Evolutionary conservation across 148 eudicot genomes (phyloP).

Genomic region (Fagopyrum homotropicum): DNA sequence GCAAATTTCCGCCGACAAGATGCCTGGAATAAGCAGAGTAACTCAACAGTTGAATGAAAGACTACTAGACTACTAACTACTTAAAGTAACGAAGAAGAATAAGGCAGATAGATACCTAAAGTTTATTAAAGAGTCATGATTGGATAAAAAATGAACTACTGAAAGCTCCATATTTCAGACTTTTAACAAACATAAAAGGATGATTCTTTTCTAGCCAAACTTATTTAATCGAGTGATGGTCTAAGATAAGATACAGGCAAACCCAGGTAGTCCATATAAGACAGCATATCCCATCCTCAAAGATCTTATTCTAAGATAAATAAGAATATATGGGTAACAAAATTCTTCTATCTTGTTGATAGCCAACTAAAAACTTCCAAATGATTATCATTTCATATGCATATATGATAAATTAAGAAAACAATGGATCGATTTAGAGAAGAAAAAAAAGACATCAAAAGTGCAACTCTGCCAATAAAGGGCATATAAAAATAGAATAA

Average conservation of each 20-base stretch:
- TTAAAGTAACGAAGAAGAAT: background rate
- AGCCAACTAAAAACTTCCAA: background rate
- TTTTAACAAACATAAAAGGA: background rate
- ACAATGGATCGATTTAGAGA: background rate
- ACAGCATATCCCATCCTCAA: background rate
- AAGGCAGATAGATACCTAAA: background rate
- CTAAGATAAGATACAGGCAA: background rate
- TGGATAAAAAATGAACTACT: background rate
- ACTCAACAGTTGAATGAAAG: constrained; percentile 5
- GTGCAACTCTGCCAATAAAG: background rate
- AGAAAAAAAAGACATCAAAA: background rate
- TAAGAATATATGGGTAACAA: background rate
- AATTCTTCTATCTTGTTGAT: background rate
- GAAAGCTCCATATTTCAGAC: background rate
- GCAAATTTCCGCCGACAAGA: constrained; percentile 61
- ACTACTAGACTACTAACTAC: background rate
- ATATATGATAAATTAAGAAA: background rate
- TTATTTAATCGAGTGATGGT: background rate
- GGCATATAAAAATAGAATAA: background rate
- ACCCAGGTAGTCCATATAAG: background rate
- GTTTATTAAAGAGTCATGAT: background rate
- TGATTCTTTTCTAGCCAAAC: background rate
- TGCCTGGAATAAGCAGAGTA: constrained; percentile 34
- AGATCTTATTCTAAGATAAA: background rate
- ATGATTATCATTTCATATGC: background rate